Percentiles rank a stretch among this genome's conserved stretches.
These are phyloP conservation scores for Russula lepida DNA, from an alignment of 768 basidiomycete genomes.

Conservation along the genomic window DNA sequence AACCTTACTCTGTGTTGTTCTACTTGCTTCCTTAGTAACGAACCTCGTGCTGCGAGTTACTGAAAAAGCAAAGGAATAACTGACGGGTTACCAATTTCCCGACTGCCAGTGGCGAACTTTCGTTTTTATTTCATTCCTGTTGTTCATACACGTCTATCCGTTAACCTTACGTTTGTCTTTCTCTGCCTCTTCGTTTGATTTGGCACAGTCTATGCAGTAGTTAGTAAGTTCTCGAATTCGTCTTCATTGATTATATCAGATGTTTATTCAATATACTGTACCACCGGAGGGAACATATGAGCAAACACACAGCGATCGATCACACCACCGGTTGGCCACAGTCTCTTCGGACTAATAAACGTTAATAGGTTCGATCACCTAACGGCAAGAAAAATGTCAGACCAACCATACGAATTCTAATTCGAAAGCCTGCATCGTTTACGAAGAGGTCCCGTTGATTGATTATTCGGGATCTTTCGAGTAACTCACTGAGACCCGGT, in stretches of 20 bases:
- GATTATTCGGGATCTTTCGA: too few species aligned
- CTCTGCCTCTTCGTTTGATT: neutral
- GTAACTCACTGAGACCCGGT: too few species aligned
- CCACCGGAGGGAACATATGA: neutral
- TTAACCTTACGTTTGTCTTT: too few species aligned
- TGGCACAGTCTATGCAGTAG: neutral
- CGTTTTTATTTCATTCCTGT: neutral
- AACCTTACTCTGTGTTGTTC: conserved; percentile 57
- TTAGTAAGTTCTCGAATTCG: neutral
- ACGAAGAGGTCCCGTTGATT: too few species aligned
- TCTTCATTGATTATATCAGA: neutral
- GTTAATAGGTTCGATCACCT: too few species aligned
- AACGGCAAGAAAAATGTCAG: too few species aligned
- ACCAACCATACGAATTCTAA: too few species aligned
- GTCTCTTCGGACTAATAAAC: too few species aligned
- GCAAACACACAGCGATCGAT: too few species aligned
- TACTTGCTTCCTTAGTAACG: conserved; percentile 61
- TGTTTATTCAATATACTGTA: neutral
- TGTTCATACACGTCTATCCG: too few species aligned
- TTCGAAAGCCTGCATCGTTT: too few species aligned
- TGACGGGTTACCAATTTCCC: neutral
- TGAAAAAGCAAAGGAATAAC: conserved; percentile 34
- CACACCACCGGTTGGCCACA: too few species aligned
- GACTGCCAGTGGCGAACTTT: neutral
- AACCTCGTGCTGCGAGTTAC: conserved; percentile 65